Percentiles rank a stretch among this genome's conserved stretches.
These are phyloP conservation scores for Cryptosporidium meleagridis DNA, from an alignment of 169 alveolate species.

Conservation along the genomic window DNA sequence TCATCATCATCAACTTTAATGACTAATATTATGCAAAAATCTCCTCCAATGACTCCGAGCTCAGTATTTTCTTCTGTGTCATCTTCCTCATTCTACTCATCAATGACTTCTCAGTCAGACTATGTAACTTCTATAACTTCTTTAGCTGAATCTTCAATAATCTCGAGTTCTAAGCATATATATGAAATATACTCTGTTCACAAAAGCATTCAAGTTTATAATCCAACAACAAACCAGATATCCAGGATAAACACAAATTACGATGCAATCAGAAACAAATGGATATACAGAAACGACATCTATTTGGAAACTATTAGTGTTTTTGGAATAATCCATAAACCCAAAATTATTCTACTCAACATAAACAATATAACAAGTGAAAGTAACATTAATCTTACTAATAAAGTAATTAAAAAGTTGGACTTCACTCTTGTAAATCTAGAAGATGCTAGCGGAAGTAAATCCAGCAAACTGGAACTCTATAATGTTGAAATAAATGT, in stretches of 20 bases:
- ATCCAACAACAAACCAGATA: slow-evolving; percentile 15
- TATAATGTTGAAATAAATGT: slow-evolving; percentile 9
- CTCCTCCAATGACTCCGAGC: slow-evolving; percentile 50
- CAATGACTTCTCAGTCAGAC: slow-evolving; percentile 24
- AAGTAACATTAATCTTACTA: background rate
- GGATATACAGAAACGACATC: slow-evolving; percentile 47
- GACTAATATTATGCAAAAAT: background rate
- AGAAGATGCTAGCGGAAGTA: background rate
- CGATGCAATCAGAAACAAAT: slow-evolving; percentile 27
- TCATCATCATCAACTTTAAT: slow-evolving; percentile 5
- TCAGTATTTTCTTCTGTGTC: slow-evolving; percentile 47
- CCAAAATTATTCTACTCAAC: slow-evolving; percentile 8
- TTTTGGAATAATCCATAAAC: slow-evolving; percentile 43
- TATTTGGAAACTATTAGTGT: slow-evolving; percentile 20
- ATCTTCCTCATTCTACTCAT: slow-evolving; percentile 49
- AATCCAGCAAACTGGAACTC: background rate
- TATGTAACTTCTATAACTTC: background rate
- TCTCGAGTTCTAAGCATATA: background rate
- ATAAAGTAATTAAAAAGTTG: slow-evolving; percentile 5
- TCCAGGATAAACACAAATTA: background rate
- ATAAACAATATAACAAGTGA: slow-evolving; percentile 15
- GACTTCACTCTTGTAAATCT: slow-evolving; percentile 6
- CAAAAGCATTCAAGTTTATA: background rate
- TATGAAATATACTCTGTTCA: slow-evolving; percentile 18
- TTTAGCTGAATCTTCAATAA: background rate